These are phyloP conservation scores for Paecilomyces sp. DNA, from an alignment of 2,329 filamentous ascomycete genomes.

Conservation along the genomic window DNA sequence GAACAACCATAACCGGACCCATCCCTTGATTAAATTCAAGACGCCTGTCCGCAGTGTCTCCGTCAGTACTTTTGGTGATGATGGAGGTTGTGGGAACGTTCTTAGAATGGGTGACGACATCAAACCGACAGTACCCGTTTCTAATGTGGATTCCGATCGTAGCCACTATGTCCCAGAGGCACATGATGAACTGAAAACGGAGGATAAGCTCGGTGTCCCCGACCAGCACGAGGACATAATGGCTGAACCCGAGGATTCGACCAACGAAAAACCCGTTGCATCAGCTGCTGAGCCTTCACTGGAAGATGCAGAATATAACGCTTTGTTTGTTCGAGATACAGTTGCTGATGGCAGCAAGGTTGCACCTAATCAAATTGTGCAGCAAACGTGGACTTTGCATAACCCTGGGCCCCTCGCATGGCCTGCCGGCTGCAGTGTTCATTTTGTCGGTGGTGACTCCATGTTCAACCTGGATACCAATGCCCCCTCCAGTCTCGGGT, in stretches of 20 bases:
- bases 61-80: conserved; percentile 76
- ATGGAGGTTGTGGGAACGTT: conserved; percentile 58
- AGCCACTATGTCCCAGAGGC: conserved; percentile 20
- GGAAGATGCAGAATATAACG: conserved; percentile 37
- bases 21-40: conserved; percentile 95
- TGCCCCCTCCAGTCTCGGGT: conserved; percentile 68
- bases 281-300: conserved; percentile 23
- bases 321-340: conserved; percentile 69
- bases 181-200: conserved; percentile 9
- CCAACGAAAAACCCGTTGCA: conserved; percentile 7
- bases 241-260: conserved; percentile 4
- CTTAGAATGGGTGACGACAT: conserved; percentile 65
- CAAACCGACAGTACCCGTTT: conserved; percentile 31
- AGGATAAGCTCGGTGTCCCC: conserved; percentile 13
- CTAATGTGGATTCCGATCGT: conserved; percentile 49
- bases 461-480: conserved; percentile 86
- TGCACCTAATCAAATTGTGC: conserved; percentile 64
- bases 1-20: conserved; percentile 87
- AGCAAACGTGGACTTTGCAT: conserved; percentile 84
- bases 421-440: conserved; percentile 84
- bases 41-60: conserved; percentile 82
- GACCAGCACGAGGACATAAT: conserved; percentile 10
- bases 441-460: conserved; percentile 88
- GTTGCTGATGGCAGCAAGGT: conserved; percentile 71
- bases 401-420: conserved; percentile 74